Conservation (phyloP, 2,329 filamentous ascomycete genomes). For the Claviceps fusiformis region DNA sequence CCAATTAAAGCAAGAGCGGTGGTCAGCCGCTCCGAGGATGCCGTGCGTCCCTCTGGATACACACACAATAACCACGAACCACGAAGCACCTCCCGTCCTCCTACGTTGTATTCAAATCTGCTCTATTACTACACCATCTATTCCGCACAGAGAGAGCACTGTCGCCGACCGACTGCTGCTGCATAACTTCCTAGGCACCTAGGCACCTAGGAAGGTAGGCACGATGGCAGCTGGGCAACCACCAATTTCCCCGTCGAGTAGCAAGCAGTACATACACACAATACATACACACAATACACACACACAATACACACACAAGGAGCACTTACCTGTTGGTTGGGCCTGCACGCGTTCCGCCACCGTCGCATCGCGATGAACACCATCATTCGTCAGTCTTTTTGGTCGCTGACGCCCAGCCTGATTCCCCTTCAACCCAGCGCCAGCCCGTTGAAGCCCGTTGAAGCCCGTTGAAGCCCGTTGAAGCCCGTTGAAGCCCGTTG, state of each 20-base stretch:
- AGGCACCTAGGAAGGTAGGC: background rate
- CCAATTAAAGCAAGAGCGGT: background rate
- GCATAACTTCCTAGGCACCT: background rate
- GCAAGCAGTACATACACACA: no score
- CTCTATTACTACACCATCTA: background rate
- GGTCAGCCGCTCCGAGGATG: slow-evolving; percentile 1
- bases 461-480: background rate
- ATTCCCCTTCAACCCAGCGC: background rate
- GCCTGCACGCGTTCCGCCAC: slow-evolving; percentile 6
- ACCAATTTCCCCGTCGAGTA: background rate
- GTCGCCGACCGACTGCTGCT: background rate
- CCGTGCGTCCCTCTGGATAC: background rate
- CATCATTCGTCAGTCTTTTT: slow-evolving; percentile 4
- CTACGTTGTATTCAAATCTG: background rate
- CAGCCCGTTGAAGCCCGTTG: background rate
- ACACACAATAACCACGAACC: background rate
- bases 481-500: background rate
- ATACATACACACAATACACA: no score
- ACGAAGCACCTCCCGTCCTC: background rate
- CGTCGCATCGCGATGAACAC: slow-evolving; percentile 9
- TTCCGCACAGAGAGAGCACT: no score
- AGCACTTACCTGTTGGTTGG: slow-evolving; percentile 2
- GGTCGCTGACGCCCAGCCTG: background rate
- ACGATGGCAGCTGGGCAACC: background rate
- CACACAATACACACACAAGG: no score